Percentiles rank a stretch among this genome's conserved stretches.
Conservation (phyloP, 2,329 filamentous ascomycete genomes). For the Cordyceps fumosorosea region DNA sequence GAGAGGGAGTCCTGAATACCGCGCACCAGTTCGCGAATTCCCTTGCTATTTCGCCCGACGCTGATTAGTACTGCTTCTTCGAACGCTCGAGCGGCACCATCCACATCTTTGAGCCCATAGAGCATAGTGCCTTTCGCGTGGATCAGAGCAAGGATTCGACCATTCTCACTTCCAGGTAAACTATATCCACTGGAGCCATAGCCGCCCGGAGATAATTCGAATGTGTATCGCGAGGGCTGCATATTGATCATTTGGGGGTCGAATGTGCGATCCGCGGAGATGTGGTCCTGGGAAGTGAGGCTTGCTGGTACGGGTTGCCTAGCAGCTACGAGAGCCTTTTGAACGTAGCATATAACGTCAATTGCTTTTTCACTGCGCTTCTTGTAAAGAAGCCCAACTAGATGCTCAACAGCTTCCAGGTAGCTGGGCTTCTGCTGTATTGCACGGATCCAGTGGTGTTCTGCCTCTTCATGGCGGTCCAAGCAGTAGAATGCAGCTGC, state of each 20-base stretch:
- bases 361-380: constrained; percentile 81
- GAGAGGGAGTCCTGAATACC: constrained; percentile 68
- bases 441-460: constrained; percentile 78
- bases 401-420: constrained; percentile 90
- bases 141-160: constrained; percentile 83
- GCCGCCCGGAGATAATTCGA: constrained; percentile 28
- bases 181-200: constrained; percentile 67
- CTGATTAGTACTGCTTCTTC: constrained; percentile 92
- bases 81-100: constrained; percentile 77
- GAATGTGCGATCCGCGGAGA: neutral
- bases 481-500: constrained; percentile 84
- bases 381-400: constrained; percentile 81
- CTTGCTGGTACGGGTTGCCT: neutral
- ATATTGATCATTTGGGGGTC: neutral
- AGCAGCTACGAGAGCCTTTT: constrained; percentile 47
- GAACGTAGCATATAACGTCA: constrained; percentile 77
- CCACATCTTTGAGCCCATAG: constrained; percentile 79
- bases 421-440: constrained; percentile 78
- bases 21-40: constrained; percentile 72
- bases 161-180: constrained; percentile 81
- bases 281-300: neutral
- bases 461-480: constrained; percentile 74
- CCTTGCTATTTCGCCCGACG: constrained; percentile 61
- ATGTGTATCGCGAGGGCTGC: constrained; percentile 23
- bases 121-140: constrained; percentile 99